Evolutionary conservation across 805 yeast genomes (phyloP).

Genomic region (Starmerella ratchasimensis): DNA sequence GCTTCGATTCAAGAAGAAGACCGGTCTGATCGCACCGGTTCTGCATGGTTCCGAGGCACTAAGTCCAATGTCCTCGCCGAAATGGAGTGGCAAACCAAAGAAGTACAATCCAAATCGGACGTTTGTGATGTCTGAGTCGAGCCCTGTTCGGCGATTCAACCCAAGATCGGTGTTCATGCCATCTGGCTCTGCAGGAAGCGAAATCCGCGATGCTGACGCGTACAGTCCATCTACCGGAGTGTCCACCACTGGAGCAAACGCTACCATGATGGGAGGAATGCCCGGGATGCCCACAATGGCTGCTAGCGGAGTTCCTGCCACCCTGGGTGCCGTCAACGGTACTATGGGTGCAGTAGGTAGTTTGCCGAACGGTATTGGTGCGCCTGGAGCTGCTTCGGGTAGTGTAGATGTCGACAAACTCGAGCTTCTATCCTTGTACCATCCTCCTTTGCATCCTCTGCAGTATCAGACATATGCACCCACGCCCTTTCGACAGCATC

Average conservation of each 20-base stretch:
- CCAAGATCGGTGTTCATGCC: slow-evolving; percentile 13
- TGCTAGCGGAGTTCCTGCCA: no score
- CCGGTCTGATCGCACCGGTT: no score
- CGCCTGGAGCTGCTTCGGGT: no score
- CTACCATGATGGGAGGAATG: not conserved
- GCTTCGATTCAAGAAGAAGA: no score
- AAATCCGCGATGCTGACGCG: no score
- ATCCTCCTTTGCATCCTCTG: slow-evolving; percentile 28
- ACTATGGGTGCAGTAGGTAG: no score
- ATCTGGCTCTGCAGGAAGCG: no score
- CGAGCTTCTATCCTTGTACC: slow-evolving; percentile 16
- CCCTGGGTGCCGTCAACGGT: no score
- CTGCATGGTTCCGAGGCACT: no score
- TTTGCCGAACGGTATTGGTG: no score
- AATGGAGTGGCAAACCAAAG: slow-evolving; percentile 14
- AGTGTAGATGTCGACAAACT: slow-evolving; percentile 4
- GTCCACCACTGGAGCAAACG: not conserved
- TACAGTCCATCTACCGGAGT: not conserved
- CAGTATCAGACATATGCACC: slow-evolving; percentile 88
- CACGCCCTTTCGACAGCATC: slow-evolving; percentile 41
- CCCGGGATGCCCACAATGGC: no score
- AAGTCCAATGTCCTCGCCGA: slow-evolving; percentile 13
- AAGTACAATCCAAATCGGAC: slow-evolving; percentile 13
- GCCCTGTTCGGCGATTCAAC: slow-evolving; percentile 13
- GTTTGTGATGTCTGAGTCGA: slow-evolving; percentile 11